These are phyloP conservation scores for Xerocomus cyaneibrunnescens DNA, from an alignment of 1,284 basidiomycete genomes.

Conservation along the genomic window DNA sequence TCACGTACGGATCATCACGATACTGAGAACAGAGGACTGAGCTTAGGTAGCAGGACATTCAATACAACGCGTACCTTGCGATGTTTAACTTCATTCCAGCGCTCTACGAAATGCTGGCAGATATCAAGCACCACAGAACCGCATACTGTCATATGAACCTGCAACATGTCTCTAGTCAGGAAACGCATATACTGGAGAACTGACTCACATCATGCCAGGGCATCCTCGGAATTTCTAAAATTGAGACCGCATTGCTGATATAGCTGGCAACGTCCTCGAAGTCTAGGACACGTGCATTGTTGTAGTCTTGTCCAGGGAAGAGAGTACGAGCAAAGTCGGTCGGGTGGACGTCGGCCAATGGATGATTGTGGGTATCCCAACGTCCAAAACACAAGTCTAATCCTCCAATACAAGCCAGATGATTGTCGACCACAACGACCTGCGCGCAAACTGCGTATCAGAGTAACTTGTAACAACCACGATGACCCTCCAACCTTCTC, in stretches of 20 bases:
- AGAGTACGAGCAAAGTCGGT: conserved; percentile 78
- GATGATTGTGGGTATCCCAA: conserved; percentile 89
- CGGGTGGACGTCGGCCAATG: conserved; percentile 88
- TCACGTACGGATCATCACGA: conserved; percentile 48
- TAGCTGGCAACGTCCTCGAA: conserved; percentile 83
- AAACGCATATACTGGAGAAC: background rate
- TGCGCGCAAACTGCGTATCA: conserved; percentile 28
- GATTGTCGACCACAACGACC: conserved; percentile 86
- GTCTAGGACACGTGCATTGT: conserved; percentile 81
- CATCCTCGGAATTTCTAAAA: conserved; percentile 76
- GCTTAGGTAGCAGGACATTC: background rate
- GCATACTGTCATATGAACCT: conserved; percentile 84
- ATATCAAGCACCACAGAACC: conserved; percentile 88
- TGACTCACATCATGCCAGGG: conserved; percentile 84
- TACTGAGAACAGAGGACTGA: conserved; percentile 42
- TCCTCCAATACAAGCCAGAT: conserved; percentile 78
- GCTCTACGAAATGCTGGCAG: conserved; percentile 87
- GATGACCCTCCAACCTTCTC: conserved; percentile 50
- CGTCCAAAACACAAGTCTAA: conserved; percentile 93
- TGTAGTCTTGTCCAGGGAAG: conserved; percentile 94
- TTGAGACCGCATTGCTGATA: conserved; percentile 70
- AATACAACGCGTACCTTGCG: conserved; percentile 53
- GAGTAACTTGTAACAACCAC: background rate
- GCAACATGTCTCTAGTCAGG: conserved; percentile 5
- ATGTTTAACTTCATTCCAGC: conserved; percentile 85